Conservation (phyloP, 2,329 filamentous ascomycete genomes). For the Didymella pinodella region DNA sequence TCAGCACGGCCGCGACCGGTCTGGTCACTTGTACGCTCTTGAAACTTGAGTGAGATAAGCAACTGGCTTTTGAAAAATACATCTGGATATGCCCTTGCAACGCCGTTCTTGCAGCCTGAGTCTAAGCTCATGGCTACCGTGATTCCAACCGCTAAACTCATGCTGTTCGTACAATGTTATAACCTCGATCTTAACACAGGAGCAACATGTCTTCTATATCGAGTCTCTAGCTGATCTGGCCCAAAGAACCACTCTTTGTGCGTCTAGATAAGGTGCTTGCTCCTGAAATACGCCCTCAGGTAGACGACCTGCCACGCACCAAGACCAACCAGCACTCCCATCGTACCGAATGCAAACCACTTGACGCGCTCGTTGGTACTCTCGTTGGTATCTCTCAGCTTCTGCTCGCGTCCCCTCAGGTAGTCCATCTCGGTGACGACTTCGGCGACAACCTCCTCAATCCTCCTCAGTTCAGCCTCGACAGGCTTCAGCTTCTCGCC, state of each 20-base stretch:
- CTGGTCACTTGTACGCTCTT: background rate
- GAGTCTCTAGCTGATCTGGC: background rate
- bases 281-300: constrained; percentile 88
- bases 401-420: constrained; percentile 87
- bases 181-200: background rate
- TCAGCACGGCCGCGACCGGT: background rate
- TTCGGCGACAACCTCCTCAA: constrained; percentile 89
- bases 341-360: constrained; percentile 96
- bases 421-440: constrained; percentile 97
- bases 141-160: constrained; percentile 18
- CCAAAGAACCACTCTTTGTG: background rate
- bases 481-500: constrained; percentile 97
- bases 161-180: constrained; percentile 23
- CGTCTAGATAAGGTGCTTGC: constrained; percentile 60
- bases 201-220: background rate
- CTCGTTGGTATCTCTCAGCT: constrained; percentile 97
- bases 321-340: constrained; percentile 85
- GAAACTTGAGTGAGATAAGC: background rate
- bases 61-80: constrained; percentile 10
- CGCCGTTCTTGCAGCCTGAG: constrained; percentile 14
- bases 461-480: constrained; percentile 89
- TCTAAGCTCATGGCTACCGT: constrained; percentile 9
- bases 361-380: constrained; percentile 99
- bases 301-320: constrained; percentile 99
- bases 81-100: constrained; percentile 20